Evolutionary conservation across 352 stramenopile genomes (phyloP), one percentile per base, ranked within the genome.

Genomic region (Phytophthora foliorum): DNA sequence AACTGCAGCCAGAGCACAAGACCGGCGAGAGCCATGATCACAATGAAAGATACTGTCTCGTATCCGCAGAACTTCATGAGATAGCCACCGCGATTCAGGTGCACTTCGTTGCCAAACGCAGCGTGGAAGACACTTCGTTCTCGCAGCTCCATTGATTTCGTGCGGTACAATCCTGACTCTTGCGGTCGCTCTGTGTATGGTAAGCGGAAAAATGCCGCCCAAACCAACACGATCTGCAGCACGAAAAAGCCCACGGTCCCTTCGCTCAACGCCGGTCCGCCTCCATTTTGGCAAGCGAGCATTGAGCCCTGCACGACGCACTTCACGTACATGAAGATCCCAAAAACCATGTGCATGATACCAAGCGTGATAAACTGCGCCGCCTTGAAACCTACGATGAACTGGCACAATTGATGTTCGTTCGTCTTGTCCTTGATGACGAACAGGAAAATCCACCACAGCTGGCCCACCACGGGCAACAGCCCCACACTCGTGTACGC

Each of bases 391-490:
- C 89, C 87, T 17, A 97, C 86, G 50, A 98, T 97, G 39, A 98
- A 98, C 59, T 98, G 82, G 57, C 89, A 97, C n/a, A 98, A 72
- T 61, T 97, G 91, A 58, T 96, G 93, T 70, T 98, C 92, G 71
- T 98, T 93, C 29, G 86, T 94, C 66, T 97, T 97, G 81, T 98
- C 90, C 67, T 97, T 95, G 53, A 97, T 81, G 25, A 97, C 24
- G 51, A 97, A 97, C 9, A 97, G 67, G 19, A 97, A 87, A 42
- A 97, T 80, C 92, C 92, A 98, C 91, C 90, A 97, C 32, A 96
- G 59, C 73, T 97, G 89, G 4, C 89, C 88, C n/a, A 97, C 58
- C 32, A 94, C 79, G 0, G 92, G 92, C 27, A 97, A 84, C 27
- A 97, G 66, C 32, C 91, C 91, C 34, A 97, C 65, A 66, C 83